Conservation (phyloP, 164 flowering plant genomes). For the Liquidambar formosana region DNA sequence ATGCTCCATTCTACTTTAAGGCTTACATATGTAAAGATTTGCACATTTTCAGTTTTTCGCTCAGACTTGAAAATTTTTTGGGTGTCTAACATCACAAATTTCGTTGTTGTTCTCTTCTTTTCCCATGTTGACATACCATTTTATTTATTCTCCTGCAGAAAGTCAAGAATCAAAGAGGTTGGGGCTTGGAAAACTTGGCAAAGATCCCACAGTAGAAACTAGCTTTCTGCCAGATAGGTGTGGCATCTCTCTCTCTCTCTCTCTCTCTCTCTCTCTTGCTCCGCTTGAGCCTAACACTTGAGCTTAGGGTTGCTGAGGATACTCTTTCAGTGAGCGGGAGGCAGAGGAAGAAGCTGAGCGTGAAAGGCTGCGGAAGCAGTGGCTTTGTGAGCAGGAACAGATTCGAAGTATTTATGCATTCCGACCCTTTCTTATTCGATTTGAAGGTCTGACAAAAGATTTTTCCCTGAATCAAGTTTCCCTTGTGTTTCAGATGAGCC, state of each 20-base stretch:
- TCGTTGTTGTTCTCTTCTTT: background rate
- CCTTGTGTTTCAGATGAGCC: conserved; percentile 70
- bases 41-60: no score
- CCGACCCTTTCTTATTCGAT: background rate
- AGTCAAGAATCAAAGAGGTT: conserved; percentile 36
- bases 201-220: conserved; percentile 97
- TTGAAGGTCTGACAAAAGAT: background rate
- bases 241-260: conserved; percentile 23
- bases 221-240: conserved; percentile 98
- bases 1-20: no score
- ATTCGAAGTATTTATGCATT: conserved; percentile 66
- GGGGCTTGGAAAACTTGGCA: conserved; percentile 65
- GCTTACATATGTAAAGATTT: no score
- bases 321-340: conserved; percentile 92
- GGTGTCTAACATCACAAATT: background rate
- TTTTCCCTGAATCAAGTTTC: conserved; percentile 15
- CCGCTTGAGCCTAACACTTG: conserved; percentile 31
- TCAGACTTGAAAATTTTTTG: background rate
- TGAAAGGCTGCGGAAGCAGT: conserved; percentile 79
- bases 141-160: conserved; percentile 34
- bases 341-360: conserved; percentile 99
- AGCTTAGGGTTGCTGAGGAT: conserved; percentile 55
- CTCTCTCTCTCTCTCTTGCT: conserved; percentile 4
- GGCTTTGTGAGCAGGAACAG: conserved; percentile 86
- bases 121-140: background rate